Percentiles rank a stretch among this genome's conserved stretches.
These are phyloP conservation scores for Globisporangium yorkense DNA, from an alignment of 352 stramenopile genomes.

Conservation along the genomic window DNA sequence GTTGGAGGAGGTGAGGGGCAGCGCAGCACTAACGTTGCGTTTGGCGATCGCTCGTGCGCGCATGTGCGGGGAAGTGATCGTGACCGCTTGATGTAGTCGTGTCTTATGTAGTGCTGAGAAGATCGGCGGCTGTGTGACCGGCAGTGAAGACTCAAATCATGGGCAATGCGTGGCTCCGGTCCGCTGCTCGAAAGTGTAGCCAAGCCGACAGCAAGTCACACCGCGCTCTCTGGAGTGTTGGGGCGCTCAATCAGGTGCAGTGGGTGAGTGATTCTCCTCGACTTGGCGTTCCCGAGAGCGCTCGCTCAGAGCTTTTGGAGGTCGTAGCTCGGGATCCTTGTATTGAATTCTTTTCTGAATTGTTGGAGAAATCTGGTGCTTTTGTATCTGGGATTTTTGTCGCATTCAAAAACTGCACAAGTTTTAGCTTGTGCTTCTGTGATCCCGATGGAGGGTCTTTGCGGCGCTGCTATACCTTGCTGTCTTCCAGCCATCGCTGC, in stretches of 20 bases:
- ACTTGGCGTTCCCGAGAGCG: too few relatives aligned
- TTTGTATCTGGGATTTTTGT: slow-evolving; percentile 1
- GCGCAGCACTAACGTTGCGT: not conserved
- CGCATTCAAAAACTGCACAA: too few relatives aligned
- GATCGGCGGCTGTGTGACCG: not conserved
- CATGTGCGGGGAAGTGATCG: too few relatives aligned
- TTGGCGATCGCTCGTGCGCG: not conserved
- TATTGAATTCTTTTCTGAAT: not conserved
- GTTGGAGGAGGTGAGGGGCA: not conserved
- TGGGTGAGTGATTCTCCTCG: not conserved
- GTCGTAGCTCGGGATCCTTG: not conserved
- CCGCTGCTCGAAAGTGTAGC: not conserved
- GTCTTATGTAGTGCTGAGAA: not conserved
- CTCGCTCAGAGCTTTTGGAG: not conserved
- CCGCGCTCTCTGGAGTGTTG: not conserved
- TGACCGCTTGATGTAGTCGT: too few relatives aligned
- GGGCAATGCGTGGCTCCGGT: not conserved
- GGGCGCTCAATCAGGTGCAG: not conserved
- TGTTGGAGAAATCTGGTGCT: not conserved
- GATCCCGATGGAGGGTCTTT: not conserved
- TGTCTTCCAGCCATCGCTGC: not conserved
- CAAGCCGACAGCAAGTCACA: not conserved
- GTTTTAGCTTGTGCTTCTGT: not conserved
- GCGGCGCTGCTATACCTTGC: too few relatives aligned
- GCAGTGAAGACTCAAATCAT: not conserved